phyloP scores from a whole-genome alignment of 2,329 filamentous ascomycete genomes.

The Aquanectria penicillioides region DNA sequence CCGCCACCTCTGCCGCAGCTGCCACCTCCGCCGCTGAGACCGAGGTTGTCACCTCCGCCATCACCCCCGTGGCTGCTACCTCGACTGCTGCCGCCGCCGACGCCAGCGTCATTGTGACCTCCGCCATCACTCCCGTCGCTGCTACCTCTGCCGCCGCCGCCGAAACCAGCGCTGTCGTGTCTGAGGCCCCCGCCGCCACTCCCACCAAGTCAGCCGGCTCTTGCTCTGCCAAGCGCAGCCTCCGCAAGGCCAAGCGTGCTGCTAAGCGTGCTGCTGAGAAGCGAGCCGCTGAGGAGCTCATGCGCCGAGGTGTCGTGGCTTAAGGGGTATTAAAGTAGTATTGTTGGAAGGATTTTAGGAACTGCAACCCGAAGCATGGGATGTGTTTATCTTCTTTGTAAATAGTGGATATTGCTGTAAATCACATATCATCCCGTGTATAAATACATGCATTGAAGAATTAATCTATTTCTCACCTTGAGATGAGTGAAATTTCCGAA shows the following conservation, averaged over 20 bases:
- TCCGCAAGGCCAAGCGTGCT: slow-evolving; percentile 31
- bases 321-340: slow-evolving; percentile 6
- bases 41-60: slow-evolving; percentile 19
- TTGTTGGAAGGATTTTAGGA: slow-evolving; percentile 26
- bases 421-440: slow-evolving; percentile 11
- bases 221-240: slow-evolving; percentile 20
- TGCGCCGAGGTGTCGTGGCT: neutral
- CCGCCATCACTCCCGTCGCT: slow-evolving; percentile 17
- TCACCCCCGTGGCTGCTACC: slow-evolving; percentile 21
- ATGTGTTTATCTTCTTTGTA: slow-evolving; percentile 37
- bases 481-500: neutral
- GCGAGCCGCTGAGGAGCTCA: neutral
- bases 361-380: slow-evolving; percentile 23
- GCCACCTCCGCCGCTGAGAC: slow-evolving; percentile 27
- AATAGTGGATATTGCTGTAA: slow-evolving; percentile 32
- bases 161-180: slow-evolving; percentile 18
- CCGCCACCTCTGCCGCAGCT: slow-evolving; percentile 9
- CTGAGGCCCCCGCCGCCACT: no score
- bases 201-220: slow-evolving; percentile 18
- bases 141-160: slow-evolving; percentile 19
- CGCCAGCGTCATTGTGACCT: slow-evolving; percentile 15
- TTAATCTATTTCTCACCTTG: neutral
- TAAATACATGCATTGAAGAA: neutral
- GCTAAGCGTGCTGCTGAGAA: slow-evolving; percentile 21
- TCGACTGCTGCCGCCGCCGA: slow-evolving; percentile 20